Conservation (phyloP, 2,329 filamentous ascomycete species). For the Daldinia sp. region DNA sequence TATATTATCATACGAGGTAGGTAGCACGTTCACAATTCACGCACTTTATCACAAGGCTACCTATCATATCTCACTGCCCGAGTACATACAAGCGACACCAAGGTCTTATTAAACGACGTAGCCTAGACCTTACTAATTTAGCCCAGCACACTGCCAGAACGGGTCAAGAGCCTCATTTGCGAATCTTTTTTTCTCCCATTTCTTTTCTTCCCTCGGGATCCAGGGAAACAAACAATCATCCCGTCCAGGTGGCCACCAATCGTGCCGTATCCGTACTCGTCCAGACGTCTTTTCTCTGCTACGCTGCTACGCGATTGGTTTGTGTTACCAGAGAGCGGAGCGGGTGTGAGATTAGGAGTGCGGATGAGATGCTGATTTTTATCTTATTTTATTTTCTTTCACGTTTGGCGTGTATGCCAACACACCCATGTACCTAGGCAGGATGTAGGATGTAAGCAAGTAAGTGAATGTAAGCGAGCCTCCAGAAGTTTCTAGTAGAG, state of each 20-base stretch:
- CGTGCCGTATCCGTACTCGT: neutral
- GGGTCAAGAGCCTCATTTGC: neutral
- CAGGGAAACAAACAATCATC: neutral
- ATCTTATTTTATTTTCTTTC: too few species aligned
- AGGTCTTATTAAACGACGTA: neutral
- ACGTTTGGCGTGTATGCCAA: neutral
- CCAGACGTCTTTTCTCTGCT: neutral
- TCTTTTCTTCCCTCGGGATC: neutral
- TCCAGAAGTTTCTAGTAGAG: neutral
- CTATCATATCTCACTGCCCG: neutral
- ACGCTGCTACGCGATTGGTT: neutral
- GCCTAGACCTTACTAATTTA: neutral
- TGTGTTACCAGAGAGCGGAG: neutral
- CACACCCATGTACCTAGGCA: neutral
- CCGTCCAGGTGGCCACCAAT: neutral
- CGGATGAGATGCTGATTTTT: neutral
- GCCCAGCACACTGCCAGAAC: neutral
- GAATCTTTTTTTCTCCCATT: neutral
- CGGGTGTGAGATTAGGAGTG: neutral
- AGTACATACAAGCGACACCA: too few species aligned
- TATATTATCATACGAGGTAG: too few species aligned
- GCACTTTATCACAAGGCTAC: neutral
- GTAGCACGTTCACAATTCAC: neutral
- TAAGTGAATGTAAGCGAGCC: too few species aligned
- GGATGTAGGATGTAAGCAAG: too few species aligned